Evolutionary conservation across 2,329 filamentous ascomycete species (phyloP).

Genomic region (Fusarium heterosporum): DNA sequence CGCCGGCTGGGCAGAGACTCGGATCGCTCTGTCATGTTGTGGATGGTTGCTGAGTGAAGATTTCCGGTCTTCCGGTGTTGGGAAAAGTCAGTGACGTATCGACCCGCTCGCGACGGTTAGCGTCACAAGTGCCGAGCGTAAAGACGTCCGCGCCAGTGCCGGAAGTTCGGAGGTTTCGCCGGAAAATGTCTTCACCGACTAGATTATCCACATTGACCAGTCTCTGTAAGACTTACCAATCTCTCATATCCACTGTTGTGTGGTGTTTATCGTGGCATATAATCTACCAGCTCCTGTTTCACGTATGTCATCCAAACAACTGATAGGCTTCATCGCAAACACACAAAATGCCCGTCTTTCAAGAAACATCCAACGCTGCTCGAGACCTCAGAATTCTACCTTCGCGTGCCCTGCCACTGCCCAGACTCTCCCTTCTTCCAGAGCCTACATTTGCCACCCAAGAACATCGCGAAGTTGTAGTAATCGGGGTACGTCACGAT

Average conservation of each 20-base stretch:
- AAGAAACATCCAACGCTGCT: constrained; percentile 10
- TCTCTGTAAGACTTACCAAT: constrained; percentile 3
- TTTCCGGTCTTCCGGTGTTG: constrained; percentile 6
- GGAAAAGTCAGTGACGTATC: background rate
- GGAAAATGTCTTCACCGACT: background rate
- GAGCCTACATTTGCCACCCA: background rate
- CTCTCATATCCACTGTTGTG: background rate
- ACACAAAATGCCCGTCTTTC: constrained; percentile 18
- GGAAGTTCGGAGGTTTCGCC: constrained; percentile 12
- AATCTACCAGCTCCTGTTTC: background rate
- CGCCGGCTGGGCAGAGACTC: background rate
- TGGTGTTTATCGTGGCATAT: background rate
- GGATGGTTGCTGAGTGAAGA: background rate
- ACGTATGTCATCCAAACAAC: background rate
- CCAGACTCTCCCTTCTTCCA: constrained; percentile 6
- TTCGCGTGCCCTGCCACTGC: constrained; percentile 2
- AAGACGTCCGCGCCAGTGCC: background rate
- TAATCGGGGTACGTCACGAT: background rate
- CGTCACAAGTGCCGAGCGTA: background rate
- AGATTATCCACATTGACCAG: background rate
- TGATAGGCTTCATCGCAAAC: background rate
- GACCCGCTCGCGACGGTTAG: constrained; percentile 1
- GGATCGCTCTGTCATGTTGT: background rate
- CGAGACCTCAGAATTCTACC: constrained; percentile 17
- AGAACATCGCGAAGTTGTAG: constrained; percentile 12